Conservation (phyloP, 2,329 filamentous ascomycete genomes). For the Grosmannia clavigera region DNA sequence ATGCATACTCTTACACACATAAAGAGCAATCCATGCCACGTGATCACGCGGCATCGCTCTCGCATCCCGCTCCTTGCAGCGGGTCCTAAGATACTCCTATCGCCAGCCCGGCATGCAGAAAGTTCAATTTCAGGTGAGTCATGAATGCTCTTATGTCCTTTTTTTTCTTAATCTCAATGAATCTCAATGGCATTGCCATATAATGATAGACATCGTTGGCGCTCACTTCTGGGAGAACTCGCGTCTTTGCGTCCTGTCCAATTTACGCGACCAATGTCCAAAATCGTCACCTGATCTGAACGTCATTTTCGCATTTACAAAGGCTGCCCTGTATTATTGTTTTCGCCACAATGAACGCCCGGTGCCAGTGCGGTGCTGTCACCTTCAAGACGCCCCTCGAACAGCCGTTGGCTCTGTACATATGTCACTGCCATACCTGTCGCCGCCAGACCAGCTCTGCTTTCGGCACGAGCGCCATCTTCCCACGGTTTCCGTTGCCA, state of each 20-base stretch:
- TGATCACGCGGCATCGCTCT: not conserved
- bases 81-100: not conserved
- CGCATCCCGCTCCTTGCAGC: not conserved
- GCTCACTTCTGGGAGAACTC: not conserved
- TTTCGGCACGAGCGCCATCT: constrained; percentile 58
- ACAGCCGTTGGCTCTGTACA: constrained; percentile 13
- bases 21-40: not conserved
- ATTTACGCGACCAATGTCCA: not conserved
- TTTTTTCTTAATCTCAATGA: not conserved
- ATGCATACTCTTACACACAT: too few relatives aligned
- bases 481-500: constrained; percentile 51
- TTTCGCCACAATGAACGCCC: constrained; percentile 11
- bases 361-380: constrained; percentile 14
- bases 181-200: too few relatives aligned
- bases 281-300: not conserved
- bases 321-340: constrained; percentile 18
- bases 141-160: not conserved
- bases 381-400: constrained; percentile 11
- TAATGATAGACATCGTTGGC: not conserved
- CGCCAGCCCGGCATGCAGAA: not conserved
- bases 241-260: not conserved
- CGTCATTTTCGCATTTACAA: not conserved
- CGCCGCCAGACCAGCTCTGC: constrained; percentile 23
- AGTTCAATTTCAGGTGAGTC: not conserved
- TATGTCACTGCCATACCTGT: constrained; percentile 14